Evolutionary conservation across 2,329 filamentous ascomycete species (phyloP).

Genomic region (Botrytis tulipae): DNA sequence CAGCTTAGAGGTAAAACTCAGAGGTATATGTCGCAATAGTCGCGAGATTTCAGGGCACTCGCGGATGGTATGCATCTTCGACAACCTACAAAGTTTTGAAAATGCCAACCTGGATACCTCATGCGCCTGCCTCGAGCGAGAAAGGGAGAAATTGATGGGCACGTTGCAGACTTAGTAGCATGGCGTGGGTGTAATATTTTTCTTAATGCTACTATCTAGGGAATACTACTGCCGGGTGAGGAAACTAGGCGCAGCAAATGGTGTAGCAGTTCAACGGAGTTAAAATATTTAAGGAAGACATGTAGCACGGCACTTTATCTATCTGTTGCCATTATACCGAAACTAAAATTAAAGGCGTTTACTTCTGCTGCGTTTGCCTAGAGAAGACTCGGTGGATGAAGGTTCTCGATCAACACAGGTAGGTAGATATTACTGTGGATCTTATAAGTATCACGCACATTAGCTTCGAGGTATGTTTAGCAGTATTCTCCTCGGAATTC

Average conservation of each 20-base stretch:
- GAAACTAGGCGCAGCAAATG: slow-evolving; percentile 1
- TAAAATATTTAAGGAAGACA: neutral
- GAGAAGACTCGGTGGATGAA: neutral
- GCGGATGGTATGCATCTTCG: neutral
- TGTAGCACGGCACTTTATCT: slow-evolving; percentile 13
- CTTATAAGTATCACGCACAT: neutral
- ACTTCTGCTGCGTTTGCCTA: neutral
- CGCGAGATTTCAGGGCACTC: neutral
- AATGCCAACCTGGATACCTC: neutral
- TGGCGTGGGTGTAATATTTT: slow-evolving; percentile 4
- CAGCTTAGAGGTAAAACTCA: neutral
- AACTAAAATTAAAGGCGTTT: slow-evolving; percentile 14
- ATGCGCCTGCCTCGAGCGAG: slow-evolving; percentile 1
- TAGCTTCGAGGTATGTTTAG: neutral
- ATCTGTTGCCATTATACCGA: slow-evolving; percentile 3
- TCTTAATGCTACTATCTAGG: slow-evolving; percentile 13
- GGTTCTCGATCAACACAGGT: neutral
- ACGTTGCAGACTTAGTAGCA: neutral
- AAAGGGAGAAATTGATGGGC: neutral
- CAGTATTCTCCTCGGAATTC: neutral
- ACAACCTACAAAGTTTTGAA: neutral
- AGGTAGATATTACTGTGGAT: neutral
- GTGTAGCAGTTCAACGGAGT: slow-evolving; percentile 12
- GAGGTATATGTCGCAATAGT: neutral
- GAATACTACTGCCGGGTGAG: slow-evolving; percentile 1